Evolutionary conservation across 306 rosid species (phyloP).

Genomic region (Dalbergia cochinchinensis): DNA sequence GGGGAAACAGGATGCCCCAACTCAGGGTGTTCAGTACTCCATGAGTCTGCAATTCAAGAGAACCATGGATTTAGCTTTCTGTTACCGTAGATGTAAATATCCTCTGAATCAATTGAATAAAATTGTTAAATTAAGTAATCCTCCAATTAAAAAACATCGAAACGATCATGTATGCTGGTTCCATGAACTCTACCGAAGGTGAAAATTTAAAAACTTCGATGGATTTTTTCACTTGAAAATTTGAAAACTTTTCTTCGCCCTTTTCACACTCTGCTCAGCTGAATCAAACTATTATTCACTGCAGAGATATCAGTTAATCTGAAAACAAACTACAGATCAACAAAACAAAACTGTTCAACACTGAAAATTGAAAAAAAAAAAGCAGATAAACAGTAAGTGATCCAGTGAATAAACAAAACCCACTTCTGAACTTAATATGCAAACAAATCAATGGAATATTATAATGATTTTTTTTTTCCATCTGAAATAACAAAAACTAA

Average conservation of each 20-base stretch:
- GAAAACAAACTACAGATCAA: background rate
- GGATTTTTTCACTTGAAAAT: no score
- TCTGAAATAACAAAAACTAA: background rate
- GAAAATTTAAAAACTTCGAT: background rate
- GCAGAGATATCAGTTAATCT: background rate
- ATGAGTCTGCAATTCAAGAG: conserved; percentile 64
- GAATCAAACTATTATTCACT: background rate
- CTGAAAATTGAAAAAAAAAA: background rate
- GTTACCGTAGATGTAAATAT: background rate
- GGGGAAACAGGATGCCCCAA: conserved; percentile 92
- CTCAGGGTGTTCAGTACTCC: conserved; percentile 83
- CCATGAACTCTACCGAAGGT: background rate
- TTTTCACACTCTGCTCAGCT: background rate
- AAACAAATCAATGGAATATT: conserved; percentile 1
- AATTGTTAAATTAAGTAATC: background rate
- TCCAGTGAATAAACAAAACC: background rate
- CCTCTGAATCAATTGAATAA: background rate
- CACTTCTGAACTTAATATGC: background rate
- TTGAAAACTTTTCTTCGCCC: background rate
- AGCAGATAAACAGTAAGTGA: background rate
- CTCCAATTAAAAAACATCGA: background rate
- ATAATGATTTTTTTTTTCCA: background rate
- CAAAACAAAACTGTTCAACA: background rate
- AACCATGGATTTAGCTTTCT: background rate
- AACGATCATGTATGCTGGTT: background rate